Conservation (phyloP, 805 yeast genomes). For the Jamesozyma piceae region DNA sequence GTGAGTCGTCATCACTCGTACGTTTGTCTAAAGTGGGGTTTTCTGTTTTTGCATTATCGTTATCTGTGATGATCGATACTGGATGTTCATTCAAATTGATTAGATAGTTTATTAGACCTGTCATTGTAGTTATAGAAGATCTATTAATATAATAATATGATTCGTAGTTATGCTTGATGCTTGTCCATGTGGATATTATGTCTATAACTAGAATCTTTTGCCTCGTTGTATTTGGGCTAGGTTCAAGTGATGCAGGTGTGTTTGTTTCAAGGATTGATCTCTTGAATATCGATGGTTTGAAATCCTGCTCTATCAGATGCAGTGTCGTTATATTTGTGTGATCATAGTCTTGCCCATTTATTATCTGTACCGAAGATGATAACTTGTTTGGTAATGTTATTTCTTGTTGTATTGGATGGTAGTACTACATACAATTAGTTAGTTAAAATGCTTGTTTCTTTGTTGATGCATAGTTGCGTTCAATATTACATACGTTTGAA, state of each 20-base stretch:
- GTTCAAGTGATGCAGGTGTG: not conserved
- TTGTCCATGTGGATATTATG: constrained; percentile 10
- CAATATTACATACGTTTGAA: constrained; percentile 2
- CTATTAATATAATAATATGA: not conserved
- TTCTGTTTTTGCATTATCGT: not conserved
- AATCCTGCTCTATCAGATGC: constrained; percentile 22
- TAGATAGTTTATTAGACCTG: constrained; percentile 16
- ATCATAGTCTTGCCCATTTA: not conserved
- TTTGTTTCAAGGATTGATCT: constrained; percentile 2
- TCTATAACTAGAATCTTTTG: constrained; percentile 15
- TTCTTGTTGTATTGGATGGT: constrained; percentile 11
- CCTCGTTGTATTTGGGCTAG: not conserved
- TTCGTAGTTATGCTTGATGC: not conserved
- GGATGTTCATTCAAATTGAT: constrained; percentile 19
- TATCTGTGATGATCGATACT: constrained; percentile 7
- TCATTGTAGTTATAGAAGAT: constrained; percentile 14
- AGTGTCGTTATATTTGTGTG: constrained; percentile 5
- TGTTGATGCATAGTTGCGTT: not conserved
- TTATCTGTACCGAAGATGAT: not conserved
- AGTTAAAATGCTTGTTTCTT: not conserved
- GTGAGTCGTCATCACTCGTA: constrained; percentile 4
- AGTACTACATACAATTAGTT: constrained; percentile 5
- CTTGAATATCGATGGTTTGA: constrained; percentile 15
- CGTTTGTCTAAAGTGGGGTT: too few relatives aligned
- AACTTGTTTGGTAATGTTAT: not conserved